Evolutionary conservation across 2,329 filamentous ascomycete species (phyloP).

Genomic region (Pyricularia pennisetigena): DNA sequence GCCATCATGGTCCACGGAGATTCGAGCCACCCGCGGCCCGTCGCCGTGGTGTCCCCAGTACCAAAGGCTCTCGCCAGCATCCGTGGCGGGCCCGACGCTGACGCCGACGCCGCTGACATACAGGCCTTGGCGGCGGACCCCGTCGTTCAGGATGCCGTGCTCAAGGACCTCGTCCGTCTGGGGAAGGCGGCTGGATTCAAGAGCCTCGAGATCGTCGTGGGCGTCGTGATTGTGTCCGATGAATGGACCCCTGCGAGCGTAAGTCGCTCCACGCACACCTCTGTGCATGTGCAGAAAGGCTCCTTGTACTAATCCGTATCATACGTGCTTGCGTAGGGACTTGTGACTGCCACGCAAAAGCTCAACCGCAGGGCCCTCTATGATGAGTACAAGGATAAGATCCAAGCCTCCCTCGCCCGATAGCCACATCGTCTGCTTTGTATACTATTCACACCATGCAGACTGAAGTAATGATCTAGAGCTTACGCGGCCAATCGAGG

Average conservation of each 20-base stretch:
- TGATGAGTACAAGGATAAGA: constrained; percentile 40
- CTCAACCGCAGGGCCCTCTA: constrained; percentile 43
- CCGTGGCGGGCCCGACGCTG: constrained; percentile 22
- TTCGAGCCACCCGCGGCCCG: constrained; percentile 61
- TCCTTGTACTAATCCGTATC: background rate
- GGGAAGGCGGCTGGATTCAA: constrained; percentile 58
- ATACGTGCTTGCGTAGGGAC: constrained; percentile 27
- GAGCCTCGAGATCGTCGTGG: constrained; percentile 65
- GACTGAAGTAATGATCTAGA: background rate
- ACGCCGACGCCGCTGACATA: constrained; percentile 27
- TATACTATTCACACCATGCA: background rate
- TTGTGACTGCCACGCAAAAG: constrained; percentile 54
- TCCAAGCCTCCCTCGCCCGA: constrained; percentile 29
- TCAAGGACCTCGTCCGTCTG: constrained; percentile 58
- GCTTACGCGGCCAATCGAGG: background rate
- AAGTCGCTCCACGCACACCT: constrained; percentile 33
- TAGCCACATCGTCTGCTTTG: background rate
- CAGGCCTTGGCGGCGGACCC: constrained; percentile 57
- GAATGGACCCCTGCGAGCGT: constrained; percentile 84
- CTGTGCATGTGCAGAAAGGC: background rate
- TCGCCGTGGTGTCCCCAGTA: constrained; percentile 68
- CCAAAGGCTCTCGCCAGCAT: constrained; percentile 53
- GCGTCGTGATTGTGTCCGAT: constrained; percentile 70
- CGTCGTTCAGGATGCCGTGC: constrained; percentile 50
- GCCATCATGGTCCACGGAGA: constrained; percentile 87